Percentiles rank a stretch among this genome's conserved stretches.
phyloP scores from a whole-genome alignment of 441 rosid genomes.

The Syzygium malaccense region DNA sequence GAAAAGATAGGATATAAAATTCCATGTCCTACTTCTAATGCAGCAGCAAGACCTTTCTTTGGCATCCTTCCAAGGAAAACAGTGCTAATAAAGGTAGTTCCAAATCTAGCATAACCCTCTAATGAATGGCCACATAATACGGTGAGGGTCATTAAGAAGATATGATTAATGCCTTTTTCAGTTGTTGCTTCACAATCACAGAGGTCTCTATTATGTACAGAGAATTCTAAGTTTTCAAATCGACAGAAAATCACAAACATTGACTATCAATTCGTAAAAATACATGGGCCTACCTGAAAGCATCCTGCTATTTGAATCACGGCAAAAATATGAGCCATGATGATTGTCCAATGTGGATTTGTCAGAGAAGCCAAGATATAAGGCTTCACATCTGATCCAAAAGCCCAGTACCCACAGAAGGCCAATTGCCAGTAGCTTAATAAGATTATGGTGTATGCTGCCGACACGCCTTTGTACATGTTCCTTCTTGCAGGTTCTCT shows the following conservation, averaged over 20 bases:
- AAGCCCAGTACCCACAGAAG: constrained; percentile 44
- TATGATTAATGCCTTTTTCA: background rate
- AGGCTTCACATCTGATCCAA: constrained; percentile 41
- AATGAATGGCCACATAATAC: background rate
- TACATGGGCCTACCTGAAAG: constrained; percentile 26
- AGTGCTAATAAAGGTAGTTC: background rate
- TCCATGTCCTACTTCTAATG: background rate
- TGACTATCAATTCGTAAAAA: background rate
- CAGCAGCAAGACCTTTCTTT: background rate
- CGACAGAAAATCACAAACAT: background rate
- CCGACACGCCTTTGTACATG: constrained; percentile 43
- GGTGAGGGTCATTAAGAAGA: background rate
- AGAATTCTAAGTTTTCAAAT: background rate
- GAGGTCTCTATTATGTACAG: background rate
- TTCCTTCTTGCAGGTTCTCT: constrained; percentile 36
- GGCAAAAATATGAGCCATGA: constrained; percentile 43
- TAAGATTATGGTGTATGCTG: constrained; percentile 33
- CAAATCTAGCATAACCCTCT: background rate
- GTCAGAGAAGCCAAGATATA: constrained; percentile 34
- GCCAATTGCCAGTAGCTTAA: constrained; percentile 42
- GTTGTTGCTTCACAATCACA: background rate
- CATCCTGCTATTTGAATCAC: constrained; percentile 48
- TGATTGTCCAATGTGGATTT: constrained; percentile 36
- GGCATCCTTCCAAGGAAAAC: background rate
- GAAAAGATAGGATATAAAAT: background rate